These are phyloP conservation scores for Mycosphaerella sp. DNA, from an alignment of 2,329 filamentous ascomycete species.

Conservation along the genomic window DNA sequence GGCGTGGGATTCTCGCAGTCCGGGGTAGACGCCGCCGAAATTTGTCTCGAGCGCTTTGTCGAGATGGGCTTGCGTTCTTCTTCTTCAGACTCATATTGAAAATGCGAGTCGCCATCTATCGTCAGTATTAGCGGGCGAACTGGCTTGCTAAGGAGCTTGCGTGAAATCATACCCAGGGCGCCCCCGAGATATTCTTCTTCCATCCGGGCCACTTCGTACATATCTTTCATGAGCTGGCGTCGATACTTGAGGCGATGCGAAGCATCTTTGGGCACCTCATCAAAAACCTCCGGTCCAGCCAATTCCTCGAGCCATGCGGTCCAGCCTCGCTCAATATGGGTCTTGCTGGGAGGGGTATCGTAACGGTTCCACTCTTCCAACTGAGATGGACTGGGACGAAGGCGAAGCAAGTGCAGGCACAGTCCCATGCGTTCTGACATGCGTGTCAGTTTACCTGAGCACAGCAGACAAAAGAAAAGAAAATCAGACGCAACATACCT, in stretches of 20 bases:
- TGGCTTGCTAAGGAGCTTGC: background rate
- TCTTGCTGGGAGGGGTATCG: constrained; percentile 20
- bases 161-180: constrained; percentile 15
- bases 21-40: constrained; percentile 7
- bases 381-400: constrained; percentile 27
- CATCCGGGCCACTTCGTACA: constrained; percentile 19
- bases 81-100: constrained; percentile 15
- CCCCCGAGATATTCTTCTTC: constrained; percentile 15
- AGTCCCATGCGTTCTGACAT: constrained; percentile 27
- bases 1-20: constrained; percentile 7
- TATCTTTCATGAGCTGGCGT: constrained; percentile 15
- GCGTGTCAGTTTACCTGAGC: constrained; percentile 7
- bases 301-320: constrained; percentile 28
- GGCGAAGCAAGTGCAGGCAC: constrained; percentile 28
- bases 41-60: constrained; percentile 10
- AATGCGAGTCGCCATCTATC: constrained; percentile 16
- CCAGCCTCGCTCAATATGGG: constrained; percentile 26
- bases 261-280: constrained; percentile 23
- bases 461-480: background rate
- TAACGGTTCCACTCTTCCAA: constrained; percentile 27
- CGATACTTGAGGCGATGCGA: constrained; percentile 13
- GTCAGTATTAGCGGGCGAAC: constrained; percentile 2
- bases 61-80: constrained; percentile 12
- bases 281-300: constrained; percentile 23
- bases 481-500: constrained; percentile 39